Evolutionary conservation across 2,329 filamentous ascomycete species (phyloP).

Genomic region (Aspergillus quadrilineatus): DNA sequence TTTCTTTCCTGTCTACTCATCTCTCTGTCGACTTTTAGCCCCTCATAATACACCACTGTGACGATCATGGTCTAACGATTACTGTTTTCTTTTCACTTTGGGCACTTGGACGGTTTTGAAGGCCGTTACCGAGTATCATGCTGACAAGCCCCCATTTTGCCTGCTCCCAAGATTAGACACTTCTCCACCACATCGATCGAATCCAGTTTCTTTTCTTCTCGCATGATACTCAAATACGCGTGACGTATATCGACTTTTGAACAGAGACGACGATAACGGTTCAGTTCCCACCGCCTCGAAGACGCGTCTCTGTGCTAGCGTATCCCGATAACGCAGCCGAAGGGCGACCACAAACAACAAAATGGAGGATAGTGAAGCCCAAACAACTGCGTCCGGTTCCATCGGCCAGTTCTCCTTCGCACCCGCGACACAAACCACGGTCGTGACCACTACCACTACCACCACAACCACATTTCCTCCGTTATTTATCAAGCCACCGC

Average conservation of each 20-base stretch:
- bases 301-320: conserved; percentile 18
- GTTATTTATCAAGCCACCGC: conserved; percentile 73
- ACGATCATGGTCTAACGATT: conserved; percentile 23
- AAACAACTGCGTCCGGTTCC: conserved; percentile 37
- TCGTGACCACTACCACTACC: conserved; percentile 87
- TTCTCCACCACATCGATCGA: conserved; percentile 9
- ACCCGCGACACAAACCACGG: conserved; percentile 63
- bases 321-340: not conserved
- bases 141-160: conserved; percentile 24
- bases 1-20: conserved; percentile 8
- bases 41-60: conserved; percentile 3
- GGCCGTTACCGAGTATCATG: conserved; percentile 21
- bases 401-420: conserved; percentile 62
- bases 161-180: conserved; percentile 15
- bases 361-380: conserved; percentile 30
- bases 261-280: not conserved
- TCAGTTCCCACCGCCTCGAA: not conserved
- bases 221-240: conserved; percentile 18
- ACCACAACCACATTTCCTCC: conserved; percentile 80
- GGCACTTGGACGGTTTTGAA: conserved; percentile 26
- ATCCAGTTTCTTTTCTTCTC: conserved; percentile 12
- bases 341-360: conserved; percentile 17
- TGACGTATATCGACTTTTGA: conserved; percentile 6
- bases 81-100: conserved; percentile 15
- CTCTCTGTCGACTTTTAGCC: conserved; percentile 3